Conservation (phyloP, 208 protist species). For the Novymonas esmeraldas region DNA sequence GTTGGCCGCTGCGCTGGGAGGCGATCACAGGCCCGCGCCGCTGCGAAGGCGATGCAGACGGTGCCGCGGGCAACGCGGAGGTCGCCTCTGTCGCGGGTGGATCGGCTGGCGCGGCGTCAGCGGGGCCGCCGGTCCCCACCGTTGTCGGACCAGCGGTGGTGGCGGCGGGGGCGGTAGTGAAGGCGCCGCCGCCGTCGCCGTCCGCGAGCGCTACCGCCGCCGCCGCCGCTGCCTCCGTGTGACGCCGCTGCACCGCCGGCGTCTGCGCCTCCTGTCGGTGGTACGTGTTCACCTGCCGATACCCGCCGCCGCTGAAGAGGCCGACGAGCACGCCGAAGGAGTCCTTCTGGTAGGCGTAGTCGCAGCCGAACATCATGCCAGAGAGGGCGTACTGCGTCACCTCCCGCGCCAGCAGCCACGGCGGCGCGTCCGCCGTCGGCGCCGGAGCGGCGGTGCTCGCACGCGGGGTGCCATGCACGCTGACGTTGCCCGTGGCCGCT, state of each 20-base stretch:
- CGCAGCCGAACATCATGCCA: constrained; percentile 45
- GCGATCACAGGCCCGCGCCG: constrained; percentile 4
- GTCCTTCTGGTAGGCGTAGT: constrained; percentile 39
- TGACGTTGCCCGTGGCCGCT: neutral
- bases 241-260: neutral
- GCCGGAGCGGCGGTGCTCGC: neutral
- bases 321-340: constrained; percentile 44
- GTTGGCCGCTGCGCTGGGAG: constrained; percentile 9
- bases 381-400: constrained; percentile 1
- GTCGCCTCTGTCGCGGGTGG: too few relatives aligned
- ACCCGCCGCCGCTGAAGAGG: constrained; percentile 42
- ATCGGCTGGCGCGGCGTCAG: too few relatives aligned
- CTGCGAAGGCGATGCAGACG: neutral
- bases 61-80: too few relatives aligned
- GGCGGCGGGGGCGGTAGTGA: too few relatives aligned
- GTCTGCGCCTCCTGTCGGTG: constrained; percentile 17
- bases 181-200: too few relatives aligned
- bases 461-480: neutral
- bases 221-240: neutral
- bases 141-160: too few relatives aligned
- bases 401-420: neutral
- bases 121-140: too few relatives aligned
- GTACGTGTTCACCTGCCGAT: constrained; percentile 19
- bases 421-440: neutral
- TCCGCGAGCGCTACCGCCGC: neutral